Evolutionary conservation across 2,329 filamentous ascomycete species (phyloP), one percentile per base, ranked within the genome.

Genomic region (Colletotrichum cuscutae): DNA sequence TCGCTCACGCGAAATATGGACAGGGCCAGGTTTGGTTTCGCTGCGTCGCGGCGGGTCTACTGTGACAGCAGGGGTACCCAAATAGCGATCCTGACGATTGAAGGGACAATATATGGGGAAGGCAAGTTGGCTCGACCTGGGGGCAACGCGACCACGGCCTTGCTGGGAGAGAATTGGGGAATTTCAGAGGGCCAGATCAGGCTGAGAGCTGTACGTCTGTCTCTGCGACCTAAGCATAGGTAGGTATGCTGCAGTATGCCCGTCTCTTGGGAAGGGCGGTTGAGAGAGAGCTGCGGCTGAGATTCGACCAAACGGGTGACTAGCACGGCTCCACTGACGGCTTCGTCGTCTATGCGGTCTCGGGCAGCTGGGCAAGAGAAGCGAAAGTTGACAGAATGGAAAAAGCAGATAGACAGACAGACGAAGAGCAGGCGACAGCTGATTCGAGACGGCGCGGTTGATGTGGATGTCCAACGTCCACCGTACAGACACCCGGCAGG

Each of bases 301-400:
- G 62, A 72, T 63, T 73, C 68, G 68, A 73, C 71, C 68, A 72
- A 68, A 72, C 56, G 32, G 58, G 57, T 46, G 58, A 72, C 57
- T 49, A 72, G 68, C 37, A 72, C 61, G 26, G 57, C 57, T 73
- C 68, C 68, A 72, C 71, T 57, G 62, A 54, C 32, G 53, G 62
- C 30, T 32, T 56, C 9, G 68, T 60, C 28, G 66, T 70, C 70
- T 61, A 61, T 26, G 60, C 49, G 56, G 54, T 60, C 61, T 65
- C 32, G 54, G 22, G 60, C 63, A 67, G 64, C 64, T 58, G 59
- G 58, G 37, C 12, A 12, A 32, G 49, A 61, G 56, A 52, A 71
- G 37, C 15, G 46, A 22, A 15, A 59, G 30, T n/a, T 62, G 49
- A 68, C 62, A 71, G 22, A 7, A 26, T 37, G 52, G 30, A 28